Evolutionary conservation across 805 yeast genomes (phyloP).

Genomic region (Candida railenensis): DNA sequence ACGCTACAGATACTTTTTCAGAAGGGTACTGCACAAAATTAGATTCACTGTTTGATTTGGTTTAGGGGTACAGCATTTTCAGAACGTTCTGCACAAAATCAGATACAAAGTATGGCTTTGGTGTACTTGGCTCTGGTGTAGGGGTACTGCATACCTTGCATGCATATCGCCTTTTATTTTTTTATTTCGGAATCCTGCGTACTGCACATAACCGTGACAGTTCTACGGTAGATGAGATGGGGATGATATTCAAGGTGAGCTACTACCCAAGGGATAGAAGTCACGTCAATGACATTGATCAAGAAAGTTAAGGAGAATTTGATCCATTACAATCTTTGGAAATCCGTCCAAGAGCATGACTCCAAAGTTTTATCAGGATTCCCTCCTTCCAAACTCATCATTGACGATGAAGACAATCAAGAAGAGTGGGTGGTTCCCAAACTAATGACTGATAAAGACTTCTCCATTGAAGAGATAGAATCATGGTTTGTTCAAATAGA

Average conservation of each 20-base stretch:
- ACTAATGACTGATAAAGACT: constrained; percentile 15
- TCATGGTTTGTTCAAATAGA: constrained; percentile 34
- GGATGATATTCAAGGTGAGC: background rate
- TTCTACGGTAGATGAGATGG: background rate
- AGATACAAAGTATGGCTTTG: too few relatives aligned
- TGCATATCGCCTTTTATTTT: too few relatives aligned
- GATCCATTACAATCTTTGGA: constrained; percentile 47
- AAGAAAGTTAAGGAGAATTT: constrained; percentile 42
- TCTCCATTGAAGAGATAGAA: constrained; percentile 40
- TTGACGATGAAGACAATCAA: constrained; percentile 5
- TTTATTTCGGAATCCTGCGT: too few relatives aligned
- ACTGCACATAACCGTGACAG: too few relatives aligned
- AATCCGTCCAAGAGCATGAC: constrained; percentile 24
- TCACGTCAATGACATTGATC: constrained; percentile 1
- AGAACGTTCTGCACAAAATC: too few relatives aligned
- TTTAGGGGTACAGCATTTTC: too few relatives aligned
- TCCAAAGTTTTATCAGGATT: constrained; percentile 1
- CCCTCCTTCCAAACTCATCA: constrained; percentile 4
- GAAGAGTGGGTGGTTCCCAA: constrained; percentile 34
- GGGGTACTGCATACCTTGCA: too few relatives aligned
- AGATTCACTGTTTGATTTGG: too few relatives aligned
- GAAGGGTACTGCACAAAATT: too few relatives aligned
- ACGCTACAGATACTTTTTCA: too few relatives aligned
- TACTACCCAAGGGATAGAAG: background rate
- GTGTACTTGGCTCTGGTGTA: too few relatives aligned